Evolutionary conservation across 2,329 filamentous ascomycete species (phyloP), one percentile per base, ranked within the genome.

Genomic region (Trichoderma sp.): DNA sequence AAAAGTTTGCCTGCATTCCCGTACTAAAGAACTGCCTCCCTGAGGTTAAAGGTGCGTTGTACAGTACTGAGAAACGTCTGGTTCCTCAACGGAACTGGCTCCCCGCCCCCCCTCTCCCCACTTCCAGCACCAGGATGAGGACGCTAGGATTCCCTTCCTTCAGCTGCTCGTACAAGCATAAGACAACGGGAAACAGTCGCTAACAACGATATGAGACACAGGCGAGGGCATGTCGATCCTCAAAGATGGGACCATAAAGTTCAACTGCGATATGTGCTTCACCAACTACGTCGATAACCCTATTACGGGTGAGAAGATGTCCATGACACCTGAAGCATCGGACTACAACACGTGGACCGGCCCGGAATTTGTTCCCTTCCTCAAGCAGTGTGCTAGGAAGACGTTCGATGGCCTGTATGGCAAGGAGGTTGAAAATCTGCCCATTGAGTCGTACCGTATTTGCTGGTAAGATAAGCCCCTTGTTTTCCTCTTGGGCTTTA

Each of bases 221-320:
- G 81, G 82, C 26, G 82, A 84, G 74, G 80, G 81, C 64, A 83
- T 84, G 81, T 83, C 81, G 8, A 83, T 83, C 15, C 85, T 85
- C 9, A 74, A 78, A 4, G 80, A 85, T 36, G 84, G 86, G 1
- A 80, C 86, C 2, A 82, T 91, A 72, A 91, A 91, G 77, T 89
- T 90, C 80, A 90, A 88, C 72, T 88, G 88, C 75, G 84, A 89
- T 64, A 83, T 85, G 23, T 88, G 87, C 69, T 87, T 90, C 76
- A 87, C 84, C 53, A 90, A 90, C 76, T 86, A 83, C 7, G 77
- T 83, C 28, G 80, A 79, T 0, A 83, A 84, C 73, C 83, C 85
- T 0, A 68, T 79, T 2, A 85, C 85, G 2, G 86, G 86, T 2
- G 83, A 85, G 72, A 79, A 78, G 63, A 87, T 91, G 74, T 89